phyloP scores from a whole-genome alignment of 2,329 filamentous ascomycete species.

The Verticillium dahliae region DNA sequence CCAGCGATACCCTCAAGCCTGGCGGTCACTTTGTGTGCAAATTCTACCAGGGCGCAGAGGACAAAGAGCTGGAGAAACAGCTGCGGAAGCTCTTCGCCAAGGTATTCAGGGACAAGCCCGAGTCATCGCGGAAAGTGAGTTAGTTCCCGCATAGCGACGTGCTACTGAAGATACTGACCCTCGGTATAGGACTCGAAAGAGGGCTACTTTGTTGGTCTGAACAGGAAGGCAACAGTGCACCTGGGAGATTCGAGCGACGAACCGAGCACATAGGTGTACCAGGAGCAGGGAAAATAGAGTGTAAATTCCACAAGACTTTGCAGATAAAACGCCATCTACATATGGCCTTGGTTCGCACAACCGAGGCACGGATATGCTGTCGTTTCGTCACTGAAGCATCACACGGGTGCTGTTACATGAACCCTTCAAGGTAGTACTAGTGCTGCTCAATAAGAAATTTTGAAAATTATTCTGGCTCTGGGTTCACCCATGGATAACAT shows the following conservation, averaged over 20 bases:
- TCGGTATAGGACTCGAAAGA: slow-evolving; percentile 68
- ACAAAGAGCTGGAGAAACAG: slow-evolving; percentile 68
- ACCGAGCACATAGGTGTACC: not conserved
- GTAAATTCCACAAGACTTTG: not conserved
- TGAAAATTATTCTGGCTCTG: no score
- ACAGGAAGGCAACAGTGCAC: slow-evolving; percentile 47
- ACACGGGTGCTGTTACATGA: no score
- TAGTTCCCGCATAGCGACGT: slow-evolving; percentile 25
- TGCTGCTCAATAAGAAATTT: no score
- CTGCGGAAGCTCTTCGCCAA: slow-evolving; percentile 71
- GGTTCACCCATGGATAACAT: no score
- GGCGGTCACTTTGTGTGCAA: slow-evolving; percentile 95
- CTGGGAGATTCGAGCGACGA: not conserved
- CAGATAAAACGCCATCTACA: not conserved
- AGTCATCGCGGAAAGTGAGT: slow-evolving; percentile 73
- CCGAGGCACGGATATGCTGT: no score
- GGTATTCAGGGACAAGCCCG: slow-evolving; percentile 84
- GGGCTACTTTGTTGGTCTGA: slow-evolving; percentile 75
- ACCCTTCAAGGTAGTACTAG: no score
- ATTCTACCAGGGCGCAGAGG: slow-evolving; percentile 88
- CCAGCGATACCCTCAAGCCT: slow-evolving; percentile 71
- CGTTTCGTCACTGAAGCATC: no score
- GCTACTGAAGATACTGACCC: slow-evolving; percentile 1
- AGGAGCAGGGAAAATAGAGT: not conserved
- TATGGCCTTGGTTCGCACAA: no score